phyloP scores from a whole-genome alignment of 208 protist genomes.

The Wallacemonas rigidus region DNA sequence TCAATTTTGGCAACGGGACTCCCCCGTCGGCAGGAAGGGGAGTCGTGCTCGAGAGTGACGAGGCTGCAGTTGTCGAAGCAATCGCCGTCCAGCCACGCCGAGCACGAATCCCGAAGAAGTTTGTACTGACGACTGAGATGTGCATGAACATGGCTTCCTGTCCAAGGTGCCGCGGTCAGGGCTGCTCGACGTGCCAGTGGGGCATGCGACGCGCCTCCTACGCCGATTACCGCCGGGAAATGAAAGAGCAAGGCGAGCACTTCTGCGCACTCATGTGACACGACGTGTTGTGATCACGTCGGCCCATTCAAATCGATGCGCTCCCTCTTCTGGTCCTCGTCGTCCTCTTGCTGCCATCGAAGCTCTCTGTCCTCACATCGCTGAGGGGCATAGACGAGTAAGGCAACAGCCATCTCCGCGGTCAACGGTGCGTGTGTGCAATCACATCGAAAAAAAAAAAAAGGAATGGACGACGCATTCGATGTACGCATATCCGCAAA shows the following conservation, averaged over 20 bases:
- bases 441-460: no score
- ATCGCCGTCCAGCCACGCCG: neutral
- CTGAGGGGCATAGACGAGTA: no score
- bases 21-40: no score
- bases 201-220: neutral
- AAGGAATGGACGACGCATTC: no score
- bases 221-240: neutral
- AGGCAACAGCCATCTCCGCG: no score
- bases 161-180: conserved; percentile 10
- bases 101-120: neutral
- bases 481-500: no score
- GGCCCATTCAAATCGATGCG: no score
- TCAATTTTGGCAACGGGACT: no score
- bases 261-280: conserved; percentile 1
- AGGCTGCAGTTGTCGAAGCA: neutral
- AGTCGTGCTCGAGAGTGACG: neutral
- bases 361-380: no score
- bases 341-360: no score
- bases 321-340: no score
- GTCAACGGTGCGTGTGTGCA: no score
- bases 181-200: conserved; percentile 1
- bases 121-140: conserved; percentile 13
- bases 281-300: neutral
- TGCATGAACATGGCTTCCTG: conserved; percentile 11
- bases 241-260: neutral